Evolutionary conservation across 768 basidiomycete species (phyloP).

Genomic region (Russula dissimulans): DNA sequence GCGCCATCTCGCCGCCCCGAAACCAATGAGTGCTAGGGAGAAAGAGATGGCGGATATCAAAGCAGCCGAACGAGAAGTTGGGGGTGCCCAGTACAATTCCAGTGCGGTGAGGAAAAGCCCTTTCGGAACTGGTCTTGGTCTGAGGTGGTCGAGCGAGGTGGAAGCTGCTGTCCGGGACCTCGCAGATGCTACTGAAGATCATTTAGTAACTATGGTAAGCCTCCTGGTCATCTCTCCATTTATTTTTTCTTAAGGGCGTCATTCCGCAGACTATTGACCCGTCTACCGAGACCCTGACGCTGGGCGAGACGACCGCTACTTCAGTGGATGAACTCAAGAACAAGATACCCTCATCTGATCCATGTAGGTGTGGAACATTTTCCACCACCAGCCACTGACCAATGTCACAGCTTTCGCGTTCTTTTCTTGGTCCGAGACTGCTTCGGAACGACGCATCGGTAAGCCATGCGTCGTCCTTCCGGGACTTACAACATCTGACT

Average conservation of each 20-base stretch:
- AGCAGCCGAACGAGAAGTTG: slow-evolving; percentile 60
- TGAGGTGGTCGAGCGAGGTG: slow-evolving; percentile 60
- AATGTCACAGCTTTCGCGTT: slow-evolving; percentile 43
- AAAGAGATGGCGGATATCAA: slow-evolving; percentile 71
- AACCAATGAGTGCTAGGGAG: slow-evolving; percentile 77
- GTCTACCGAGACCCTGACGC: slow-evolving; percentile 47
- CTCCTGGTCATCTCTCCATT: neutral
- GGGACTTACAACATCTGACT: neutral
- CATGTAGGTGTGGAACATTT: slow-evolving; percentile 33
- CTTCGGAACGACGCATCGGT: slow-evolving; percentile 55
- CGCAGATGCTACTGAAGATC: slow-evolving; percentile 36
- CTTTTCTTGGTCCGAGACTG: slow-evolving; percentile 52
- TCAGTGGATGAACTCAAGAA: slow-evolving; percentile 37
- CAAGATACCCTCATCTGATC: slow-evolving; percentile 46
- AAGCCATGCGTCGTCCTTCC: slow-evolving; percentile 19
- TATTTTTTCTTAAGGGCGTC: neutral
- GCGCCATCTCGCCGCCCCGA: slow-evolving; percentile 60
- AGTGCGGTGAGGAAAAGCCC: slow-evolving; percentile 47
- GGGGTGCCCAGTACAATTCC: slow-evolving; percentile 44
- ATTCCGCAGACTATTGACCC: slow-evolving; percentile 53
- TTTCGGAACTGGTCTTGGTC: slow-evolving; percentile 49
- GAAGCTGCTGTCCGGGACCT: slow-evolving; percentile 57
- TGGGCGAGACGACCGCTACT: slow-evolving; percentile 34
- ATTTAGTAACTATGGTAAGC: slow-evolving; percentile 60
- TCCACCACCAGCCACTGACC: slow-evolving; percentile 11